A percentile compares a stretch with the other conserved stretches of the same genome.
phyloP scores from a whole-genome alignment of 73 alveolate species.

The Stentor coeruleus region DNA sequence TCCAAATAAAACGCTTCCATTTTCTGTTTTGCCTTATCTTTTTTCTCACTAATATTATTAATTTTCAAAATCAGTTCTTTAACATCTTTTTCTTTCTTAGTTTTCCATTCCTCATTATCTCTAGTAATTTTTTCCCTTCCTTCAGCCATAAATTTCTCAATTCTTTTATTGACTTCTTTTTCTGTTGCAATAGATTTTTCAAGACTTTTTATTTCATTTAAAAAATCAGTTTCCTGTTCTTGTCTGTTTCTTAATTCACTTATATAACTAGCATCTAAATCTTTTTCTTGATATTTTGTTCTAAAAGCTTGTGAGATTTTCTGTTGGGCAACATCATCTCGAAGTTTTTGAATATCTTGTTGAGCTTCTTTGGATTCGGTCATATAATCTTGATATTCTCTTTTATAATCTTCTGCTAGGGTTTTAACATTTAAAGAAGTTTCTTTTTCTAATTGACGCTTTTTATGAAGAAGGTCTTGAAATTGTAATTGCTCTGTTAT shows the following conservation, averaged over 20 bases:
- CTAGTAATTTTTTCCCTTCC: constrained; percentile 31
- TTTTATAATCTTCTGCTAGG: constrained; percentile 46
- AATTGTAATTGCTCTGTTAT: constrained; percentile 44
- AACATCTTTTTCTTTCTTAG: constrained; percentile 37
- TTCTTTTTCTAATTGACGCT: constrained; percentile 56
- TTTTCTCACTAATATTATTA: constrained; percentile 26
- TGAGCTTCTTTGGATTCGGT: constrained; percentile 55
- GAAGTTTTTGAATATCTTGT: constrained; percentile 45
- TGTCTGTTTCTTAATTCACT: constrained; percentile 41
- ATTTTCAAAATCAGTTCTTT: constrained; percentile 19
- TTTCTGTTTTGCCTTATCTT: constrained; percentile 19
- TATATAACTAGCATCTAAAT: constrained; percentile 40
- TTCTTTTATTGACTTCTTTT: constrained; percentile 40
- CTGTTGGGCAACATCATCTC: constrained; percentile 54
- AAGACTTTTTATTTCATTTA: constrained; percentile 39
- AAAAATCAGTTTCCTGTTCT: constrained; percentile 39
- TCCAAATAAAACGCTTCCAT: constrained; percentile 26
- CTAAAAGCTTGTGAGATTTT: constrained; percentile 50
- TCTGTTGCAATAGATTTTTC: constrained; percentile 45
- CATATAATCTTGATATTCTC: constrained; percentile 53
- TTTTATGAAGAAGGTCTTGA: constrained; percentile 48
- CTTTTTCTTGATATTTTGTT: constrained; percentile 47
- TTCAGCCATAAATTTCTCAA: constrained; percentile 32
- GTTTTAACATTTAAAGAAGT: constrained; percentile 40
- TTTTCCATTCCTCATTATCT: constrained; percentile 48